phyloP scores from a whole-genome alignment of 257 asterid species.

The Leonotis leonurus region DNA sequence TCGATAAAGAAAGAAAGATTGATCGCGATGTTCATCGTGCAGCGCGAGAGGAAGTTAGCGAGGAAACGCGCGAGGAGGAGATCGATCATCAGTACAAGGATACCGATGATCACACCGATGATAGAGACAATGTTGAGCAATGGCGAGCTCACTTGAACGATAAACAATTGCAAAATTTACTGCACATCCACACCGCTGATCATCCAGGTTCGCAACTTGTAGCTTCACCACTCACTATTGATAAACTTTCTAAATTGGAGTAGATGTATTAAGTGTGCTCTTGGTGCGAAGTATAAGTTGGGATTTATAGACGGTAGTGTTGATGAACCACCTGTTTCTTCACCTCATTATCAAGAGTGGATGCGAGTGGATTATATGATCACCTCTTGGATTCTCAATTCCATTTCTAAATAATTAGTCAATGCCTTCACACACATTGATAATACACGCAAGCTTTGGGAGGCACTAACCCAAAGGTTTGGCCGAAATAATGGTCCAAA shows the following conservation, averaged over 20 bases:
- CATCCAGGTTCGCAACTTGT: background rate
- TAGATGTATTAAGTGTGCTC: background rate
- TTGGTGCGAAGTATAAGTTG: background rate
- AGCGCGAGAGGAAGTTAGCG: too few species aligned
- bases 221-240: background rate
- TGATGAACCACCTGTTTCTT: background rate
- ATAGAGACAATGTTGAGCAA: too few species aligned
- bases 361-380: background rate
- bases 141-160: too few species aligned
- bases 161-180: background rate
- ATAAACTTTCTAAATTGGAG: background rate
- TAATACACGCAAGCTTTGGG: background rate
- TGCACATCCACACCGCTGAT: background rate
- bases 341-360: background rate
- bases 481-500: background rate
- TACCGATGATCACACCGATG: too few species aligned
- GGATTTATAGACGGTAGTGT: background rate
- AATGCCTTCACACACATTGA: background rate
- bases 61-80: too few species aligned
- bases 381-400: background rate
- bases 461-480: background rate
- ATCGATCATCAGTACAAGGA: too few species aligned
- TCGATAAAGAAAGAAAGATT: too few species aligned
- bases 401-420: background rate
- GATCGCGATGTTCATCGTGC: too few species aligned